Evolutionary conservation across 2,329 filamentous ascomycete genomes (phyloP).

Genomic region (Ophiocordyceps sinensis): DNA sequence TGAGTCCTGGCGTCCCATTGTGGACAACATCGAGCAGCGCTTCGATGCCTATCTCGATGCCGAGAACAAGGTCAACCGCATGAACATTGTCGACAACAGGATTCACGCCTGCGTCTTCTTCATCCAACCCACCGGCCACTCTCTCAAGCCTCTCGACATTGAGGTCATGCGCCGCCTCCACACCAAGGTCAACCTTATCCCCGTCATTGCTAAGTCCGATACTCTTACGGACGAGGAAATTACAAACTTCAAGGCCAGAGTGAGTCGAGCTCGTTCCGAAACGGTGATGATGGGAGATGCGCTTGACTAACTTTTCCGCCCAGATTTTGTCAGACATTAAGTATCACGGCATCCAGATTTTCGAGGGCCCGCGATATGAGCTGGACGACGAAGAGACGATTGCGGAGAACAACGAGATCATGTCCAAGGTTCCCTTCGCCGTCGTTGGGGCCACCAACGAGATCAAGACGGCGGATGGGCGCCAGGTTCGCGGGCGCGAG

Average conservation of each 20-base stretch:
- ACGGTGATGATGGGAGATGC: not conserved
- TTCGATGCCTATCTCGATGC: constrained; percentile 97
- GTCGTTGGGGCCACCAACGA: constrained; percentile 95
- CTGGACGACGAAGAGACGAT: constrained; percentile 99
- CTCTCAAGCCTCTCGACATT: constrained; percentile 94
- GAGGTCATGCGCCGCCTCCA: constrained; percentile 99
- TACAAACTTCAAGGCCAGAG: constrained; percentile 83
- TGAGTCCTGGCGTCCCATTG: constrained; percentile 96
- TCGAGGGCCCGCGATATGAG: constrained; percentile 96
- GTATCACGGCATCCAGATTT: constrained; percentile 96
- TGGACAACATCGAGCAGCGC: constrained; percentile 98
- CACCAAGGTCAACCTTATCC: constrained; percentile 99
- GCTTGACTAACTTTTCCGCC: not conserved
- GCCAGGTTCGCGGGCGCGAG: constrained; percentile 86
- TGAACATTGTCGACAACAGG: constrained; percentile 99
- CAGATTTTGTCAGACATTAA: constrained; percentile 96
- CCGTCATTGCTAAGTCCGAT: constrained; percentile 97
- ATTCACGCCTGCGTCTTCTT: constrained; percentile 99
- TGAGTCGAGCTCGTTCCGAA: constrained; percentile 33
- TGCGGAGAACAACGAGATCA: constrained; percentile 99
- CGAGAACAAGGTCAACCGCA: constrained; percentile 99
- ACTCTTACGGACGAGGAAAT: constrained; percentile 97
- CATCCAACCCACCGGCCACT: constrained; percentile 97
- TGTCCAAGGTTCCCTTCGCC: constrained; percentile 98
- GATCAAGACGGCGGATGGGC: constrained; percentile 79